Conservation (phyloP, 225 moss, liverwort and hornwort genomes). For the Marchantia polymorpha region DNA sequence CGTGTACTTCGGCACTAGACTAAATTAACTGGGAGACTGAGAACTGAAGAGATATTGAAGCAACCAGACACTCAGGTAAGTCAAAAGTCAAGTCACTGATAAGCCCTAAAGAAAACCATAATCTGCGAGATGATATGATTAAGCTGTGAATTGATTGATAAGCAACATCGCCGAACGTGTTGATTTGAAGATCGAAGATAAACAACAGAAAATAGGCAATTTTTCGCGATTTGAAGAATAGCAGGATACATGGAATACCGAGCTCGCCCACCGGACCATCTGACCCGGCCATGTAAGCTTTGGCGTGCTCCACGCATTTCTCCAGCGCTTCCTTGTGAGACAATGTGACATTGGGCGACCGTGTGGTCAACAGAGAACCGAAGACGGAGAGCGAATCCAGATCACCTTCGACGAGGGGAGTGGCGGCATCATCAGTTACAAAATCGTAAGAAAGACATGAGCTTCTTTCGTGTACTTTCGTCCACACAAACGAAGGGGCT, state of each 20-base stretch:
- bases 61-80: too few species aligned
- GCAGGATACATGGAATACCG: constrained; percentile 75
- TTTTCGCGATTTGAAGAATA: not conserved
- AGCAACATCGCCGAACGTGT: too few species aligned
- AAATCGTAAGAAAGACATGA: constrained; percentile 88
- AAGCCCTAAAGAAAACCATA: too few species aligned
- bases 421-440: constrained; percentile 74
- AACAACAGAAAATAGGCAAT: too few species aligned
- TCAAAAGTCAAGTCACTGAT: too few species aligned
- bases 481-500: constrained; percentile 69
- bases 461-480: constrained; percentile 78
- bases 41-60: too few species aligned
- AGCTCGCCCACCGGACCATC: constrained; percentile 56
- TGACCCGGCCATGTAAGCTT: constrained; percentile 63
- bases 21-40: too few species aligned
- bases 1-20: too few species aligned
- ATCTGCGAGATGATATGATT: too few species aligned
- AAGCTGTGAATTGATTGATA: too few species aligned
- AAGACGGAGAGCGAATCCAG: constrained; percentile 70
- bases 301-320: constrained; percentile 78
- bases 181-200: too few species aligned
- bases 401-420: constrained; percentile 75
- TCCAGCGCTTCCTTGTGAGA: constrained; percentile 84
- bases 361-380: constrained; percentile 72
- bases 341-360: constrained; percentile 77